phyloP scores from a whole-genome alignment of 345 rosid genomes.

The Mercurialis annua region DNA sequence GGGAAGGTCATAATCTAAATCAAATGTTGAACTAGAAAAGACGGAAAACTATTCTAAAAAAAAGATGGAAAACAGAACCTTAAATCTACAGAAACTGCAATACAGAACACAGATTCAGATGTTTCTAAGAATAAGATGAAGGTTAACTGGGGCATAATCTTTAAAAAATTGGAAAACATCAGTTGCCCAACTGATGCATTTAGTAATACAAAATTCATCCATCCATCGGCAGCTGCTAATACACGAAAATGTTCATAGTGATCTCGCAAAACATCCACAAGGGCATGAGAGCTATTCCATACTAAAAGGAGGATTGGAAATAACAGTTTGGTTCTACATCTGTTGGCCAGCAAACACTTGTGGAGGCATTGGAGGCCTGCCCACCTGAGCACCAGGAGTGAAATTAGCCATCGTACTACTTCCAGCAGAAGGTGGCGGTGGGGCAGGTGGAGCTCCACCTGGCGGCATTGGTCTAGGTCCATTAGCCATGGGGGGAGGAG shows the following conservation, averaged over 20 bases:
- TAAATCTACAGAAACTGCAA: no score
- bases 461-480: conserved; percentile 73
- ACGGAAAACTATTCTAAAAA: no score
- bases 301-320: conserved; percentile 18
- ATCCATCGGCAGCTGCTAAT: background rate
- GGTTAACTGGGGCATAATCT: no score
- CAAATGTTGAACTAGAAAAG: no score
- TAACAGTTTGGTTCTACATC: conserved; percentile 34
- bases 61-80: no score
- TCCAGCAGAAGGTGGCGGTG: conserved; percentile 75
- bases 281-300: background rate
- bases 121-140: no score
- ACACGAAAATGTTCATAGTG: background rate
- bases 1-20: no score
- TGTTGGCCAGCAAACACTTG: conserved; percentile 57
- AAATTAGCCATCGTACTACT: conserved; percentile 59
- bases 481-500: conserved; percentile 74
- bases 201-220: background rate
- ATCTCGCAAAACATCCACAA: background rate
- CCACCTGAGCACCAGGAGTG: conserved; percentile 48
- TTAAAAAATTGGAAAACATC: background rate
- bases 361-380: conserved; percentile 49
- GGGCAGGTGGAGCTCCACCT: conserved; percentile 59
- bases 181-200: background rate
- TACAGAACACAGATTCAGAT: no score